These are phyloP conservation scores for Neurospora sp. DNA, from an alignment of 495 filamentous ascomycete species.

Conservation along the genomic window DNA sequence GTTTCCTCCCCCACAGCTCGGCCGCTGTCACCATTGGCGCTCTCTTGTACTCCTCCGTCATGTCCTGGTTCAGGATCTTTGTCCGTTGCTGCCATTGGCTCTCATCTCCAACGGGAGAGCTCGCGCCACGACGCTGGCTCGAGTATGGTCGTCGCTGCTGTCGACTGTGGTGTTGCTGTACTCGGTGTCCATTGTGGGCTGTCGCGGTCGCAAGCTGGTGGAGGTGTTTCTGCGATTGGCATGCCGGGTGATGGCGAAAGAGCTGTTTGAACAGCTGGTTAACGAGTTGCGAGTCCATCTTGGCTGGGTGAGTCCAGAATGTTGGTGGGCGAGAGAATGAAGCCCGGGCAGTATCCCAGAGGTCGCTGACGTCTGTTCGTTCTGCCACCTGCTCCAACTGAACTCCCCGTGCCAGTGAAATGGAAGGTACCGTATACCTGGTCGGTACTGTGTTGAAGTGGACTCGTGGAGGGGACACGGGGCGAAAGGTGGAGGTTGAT, in stretches of 20 bases:
- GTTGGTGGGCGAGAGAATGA: background rate
- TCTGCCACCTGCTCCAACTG: background rate
- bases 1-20: slow-evolving; percentile 54
- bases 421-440: background rate
- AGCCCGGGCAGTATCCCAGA: background rate
- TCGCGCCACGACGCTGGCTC: slow-evolving; percentile 14
- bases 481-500: background rate
- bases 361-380: background rate
- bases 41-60: slow-evolving; percentile 61
- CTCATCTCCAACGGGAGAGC: slow-evolving; percentile 24
- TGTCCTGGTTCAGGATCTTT: slow-evolving; percentile 59
- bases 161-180: slow-evolving; percentile 11
- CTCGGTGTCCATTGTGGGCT: slow-evolving; percentile 23
- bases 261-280: slow-evolving; percentile 73
- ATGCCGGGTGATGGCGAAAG: slow-evolving; percentile 65
- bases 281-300: slow-evolving; percentile 77
- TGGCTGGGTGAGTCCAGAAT: background rate
- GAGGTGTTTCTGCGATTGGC: slow-evolving; percentile 46
- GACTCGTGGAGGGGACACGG: background rate
- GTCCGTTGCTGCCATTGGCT: slow-evolving; percentile 73
- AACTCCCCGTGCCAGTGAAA: background rate
- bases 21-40: slow-evolving; percentile 81
- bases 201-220: slow-evolving; percentile 29
- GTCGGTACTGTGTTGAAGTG: background rate
- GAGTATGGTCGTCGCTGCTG: slow-evolving; percentile 17